Base-by-base conservation (phyloP, 306 rosid genomes). In the Prunus davidiana region DNA sequence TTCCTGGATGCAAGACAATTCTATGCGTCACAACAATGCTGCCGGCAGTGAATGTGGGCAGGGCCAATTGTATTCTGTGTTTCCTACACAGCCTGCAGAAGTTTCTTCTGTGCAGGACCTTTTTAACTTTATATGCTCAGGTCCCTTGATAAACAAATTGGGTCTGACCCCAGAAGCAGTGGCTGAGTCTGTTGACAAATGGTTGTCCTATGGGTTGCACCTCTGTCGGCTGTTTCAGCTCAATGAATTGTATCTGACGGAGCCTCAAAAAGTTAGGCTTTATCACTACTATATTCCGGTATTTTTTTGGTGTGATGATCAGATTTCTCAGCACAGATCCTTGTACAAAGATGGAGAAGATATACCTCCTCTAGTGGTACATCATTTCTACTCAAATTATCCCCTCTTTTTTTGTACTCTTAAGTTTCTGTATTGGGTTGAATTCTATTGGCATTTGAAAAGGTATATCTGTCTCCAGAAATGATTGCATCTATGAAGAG, bases 281-380 rank as follows among this genome's bases (percentile, higher is more conserved):
- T 95, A 90, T 82, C 99, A 92, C 79, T 95, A 95, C 86, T 95
- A 95, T 54, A 73, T 95, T 76, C 97, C 97, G 0, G 92, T 95
- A 64, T 92, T 95, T 84, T 22, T 95, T 20, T 92, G 99, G 99
- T 90, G 97, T 73, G 91, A 95, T 77, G 86, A 83, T 41, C 96
- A 92, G 84, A 89, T 92, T 15, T 76, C 82, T 71, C 80, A 85
- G 81, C 96, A 95, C 78, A 86, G 9, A 56, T 85, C 97, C 68
- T 66, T 25, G 62, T 90, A 83, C 84, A 89, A 92, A 86, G 92
- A 84, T 12, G 89, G 73, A 63, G 92, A 90, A 67, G 92, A 89
- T 27, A 85, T 88, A 72, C 96, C 97, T 83, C 97, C 97, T 64
- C 79, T 92, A 70, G 96, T 95, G 93, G 92, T 92, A 88, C 45